A percentile compares a stretch with the other conserved stretches of the same genome.
phyloP scores from a whole-genome alignment of 371 early-diverging fungal species.

The Blakeslea trispora region DNA sequence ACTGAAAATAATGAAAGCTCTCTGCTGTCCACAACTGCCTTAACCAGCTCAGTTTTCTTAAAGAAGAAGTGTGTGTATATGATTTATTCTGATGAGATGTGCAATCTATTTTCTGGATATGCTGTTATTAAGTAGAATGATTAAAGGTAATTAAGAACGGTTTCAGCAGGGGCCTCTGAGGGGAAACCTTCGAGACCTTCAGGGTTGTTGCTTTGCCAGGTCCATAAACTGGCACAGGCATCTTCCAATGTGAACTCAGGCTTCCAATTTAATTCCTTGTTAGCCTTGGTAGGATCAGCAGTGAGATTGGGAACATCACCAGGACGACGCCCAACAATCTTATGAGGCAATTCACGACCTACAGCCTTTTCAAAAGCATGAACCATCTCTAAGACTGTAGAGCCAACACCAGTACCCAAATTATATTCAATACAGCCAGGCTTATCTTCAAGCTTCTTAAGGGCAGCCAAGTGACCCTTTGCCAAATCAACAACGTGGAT shows the following conservation, averaged over 20 bases:
- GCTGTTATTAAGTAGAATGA: neutral
- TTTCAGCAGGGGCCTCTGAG: conserved; percentile 44
- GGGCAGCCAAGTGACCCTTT: conserved; percentile 81
- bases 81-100: no score
- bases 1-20: no score
- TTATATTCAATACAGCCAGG: conserved; percentile 76
- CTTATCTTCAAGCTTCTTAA: conserved; percentile 63
- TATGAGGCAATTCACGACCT: conserved; percentile 66
- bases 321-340: conserved; percentile 66
- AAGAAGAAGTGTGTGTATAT: no score
- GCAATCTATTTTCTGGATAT: no score
- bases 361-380: conserved; percentile 72
- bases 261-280: conserved; percentile 74
- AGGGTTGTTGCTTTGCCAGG: conserved; percentile 79
- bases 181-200: conserved; percentile 56
- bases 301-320: conserved; percentile 89
- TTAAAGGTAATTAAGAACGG: conserved; percentile 37
- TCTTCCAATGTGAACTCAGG: conserved; percentile 66
- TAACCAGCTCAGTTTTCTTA: no score
- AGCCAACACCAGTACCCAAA: conserved; percentile 86
- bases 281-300: conserved; percentile 75
- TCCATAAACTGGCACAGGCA: conserved; percentile 85
- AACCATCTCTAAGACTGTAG: conserved; percentile 89
- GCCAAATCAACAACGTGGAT: conserved; percentile 92
- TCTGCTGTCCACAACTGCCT: no score